Evolutionary conservation across 2,329 filamentous ascomycete species (phyloP), one percentile per base, ranked within the genome.

Genomic region (Coniochaeta sp.): DNA sequence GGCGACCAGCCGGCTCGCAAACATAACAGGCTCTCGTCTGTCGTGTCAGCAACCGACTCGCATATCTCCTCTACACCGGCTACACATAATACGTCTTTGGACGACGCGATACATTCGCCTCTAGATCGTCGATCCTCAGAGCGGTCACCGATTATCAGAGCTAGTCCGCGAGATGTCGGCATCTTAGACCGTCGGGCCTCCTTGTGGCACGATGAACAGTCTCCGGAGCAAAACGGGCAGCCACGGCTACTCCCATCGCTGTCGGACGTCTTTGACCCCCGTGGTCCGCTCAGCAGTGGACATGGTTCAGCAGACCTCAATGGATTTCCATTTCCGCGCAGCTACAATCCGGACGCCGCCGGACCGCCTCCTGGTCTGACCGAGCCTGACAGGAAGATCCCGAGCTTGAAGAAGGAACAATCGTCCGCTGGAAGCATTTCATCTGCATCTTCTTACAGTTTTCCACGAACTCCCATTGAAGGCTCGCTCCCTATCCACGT

Each of bases 401-500:
- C 80, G 1, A 68, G 73, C 2, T 67, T 82, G 38, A 76, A 72
- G 43, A 77, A 79, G 31, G 79, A 82, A 50, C 73, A 75, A 22
- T 79, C 77, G 2, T 80, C 78, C 4, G 71, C 65, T 17, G 76
- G 76, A 34, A 81, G 77, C 55, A 69, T 72, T 44, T 72, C 73
- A 1, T 79, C 80, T 2, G 67, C 71, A 2, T 75, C 71, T 16
- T 77, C 78, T 1, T 73, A 72, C 24, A 67, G 69, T 26, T 69
- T 70, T n/a, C 73, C 77, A 1, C 73, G 81, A 47, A 78, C 77
- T 5, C 75, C 78, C 0, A 76, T 78, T 55, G 82, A 84, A 40
- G 77, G 79, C 0, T 73, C 79, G 1, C 65, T 85, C 12, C 81
- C 82, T 1, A 84, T 85, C 26, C 81, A 84, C 63, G 77, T 81